Evolutionary conservation across 2,329 filamentous ascomycete genomes (phyloP), one percentile per base, ranked within the genome.

Genomic region (Neopestalotiopsis clavispora): DNA sequence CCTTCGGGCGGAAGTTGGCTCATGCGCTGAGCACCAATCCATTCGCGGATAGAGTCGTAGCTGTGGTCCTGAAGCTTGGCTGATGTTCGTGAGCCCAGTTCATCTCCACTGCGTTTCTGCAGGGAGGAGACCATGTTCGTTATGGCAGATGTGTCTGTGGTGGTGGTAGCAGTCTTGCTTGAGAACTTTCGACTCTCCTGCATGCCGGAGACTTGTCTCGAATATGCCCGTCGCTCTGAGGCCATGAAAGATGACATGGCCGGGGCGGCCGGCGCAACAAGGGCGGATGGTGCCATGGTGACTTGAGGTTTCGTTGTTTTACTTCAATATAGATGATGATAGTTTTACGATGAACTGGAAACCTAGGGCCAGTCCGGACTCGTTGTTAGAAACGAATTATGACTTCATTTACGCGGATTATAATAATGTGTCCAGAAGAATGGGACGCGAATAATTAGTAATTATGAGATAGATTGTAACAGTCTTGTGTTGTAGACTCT

Each of bases 21-120:
- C 78, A 82, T 78, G 17, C 81, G 79, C 71, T 82, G 74, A 10
- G 73, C 66, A 13, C 78, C 73, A 57, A 82, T 81, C 80, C 80
- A 82, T 6, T 81, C 79, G 3, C 76, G 61, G 4, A 80, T 69
- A 2, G 74, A 75, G 32, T 74, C 70, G 63, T 78, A 73, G 14
- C 71, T 74, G 20, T 69, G 70, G 66, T 71, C 74, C 57, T 76
- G n/a, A 3, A 79, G 73, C 63, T 71, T 73, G 17, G 75, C 72
- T 5, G 76, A 78, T 10, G 73, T 72, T n/a, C 64, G 66, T n/a
- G 71, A 69, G 14, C 77, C 78, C 56, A 79, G 66, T 70, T 79
- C 77, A 42, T 74, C 71, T 10, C 74, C 74, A 65, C 75, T 78
- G 17, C 76, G 73, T 17, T 75, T 72, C 62, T 79, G 73, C 13